Percentiles rank a stretch among this genome's conserved stretches.
These are phyloP conservation scores for Aspergillus nomiae DNA, from an alignment of 2,329 filamentous ascomycete genomes.

Conservation along the genomic window DNA sequence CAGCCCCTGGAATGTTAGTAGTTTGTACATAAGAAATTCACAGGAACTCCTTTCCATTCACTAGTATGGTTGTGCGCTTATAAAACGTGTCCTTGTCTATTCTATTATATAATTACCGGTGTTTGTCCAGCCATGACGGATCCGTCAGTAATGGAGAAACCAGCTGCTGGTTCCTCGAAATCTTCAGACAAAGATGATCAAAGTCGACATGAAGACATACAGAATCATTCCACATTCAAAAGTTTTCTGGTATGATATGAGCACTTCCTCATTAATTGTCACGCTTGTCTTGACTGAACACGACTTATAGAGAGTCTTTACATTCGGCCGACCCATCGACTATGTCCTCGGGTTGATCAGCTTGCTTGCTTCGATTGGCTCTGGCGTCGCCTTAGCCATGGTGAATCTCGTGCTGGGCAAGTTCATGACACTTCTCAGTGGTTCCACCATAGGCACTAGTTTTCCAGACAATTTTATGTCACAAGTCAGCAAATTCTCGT, in stretches of 20 bases:
- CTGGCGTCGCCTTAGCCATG: slow-evolving; percentile 33
- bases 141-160: background rate
- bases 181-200: background rate
- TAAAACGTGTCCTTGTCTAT: background rate
- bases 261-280: background rate
- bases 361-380: slow-evolving; percentile 21
- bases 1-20: background rate
- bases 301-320: slow-evolving; percentile 9
- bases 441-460: slow-evolving; percentile 17
- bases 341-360: slow-evolving; percentile 3
- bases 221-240: background rate
- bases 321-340: slow-evolving; percentile 5
- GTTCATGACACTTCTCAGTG: slow-evolving; percentile 30
- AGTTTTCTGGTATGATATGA: background rate
- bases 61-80: background rate
- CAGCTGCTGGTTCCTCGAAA: background rate
- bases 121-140: background rate
- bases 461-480: slow-evolving; percentile 14
- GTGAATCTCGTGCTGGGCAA: slow-evolving; percentile 43
- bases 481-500: slow-evolving; percentile 21
- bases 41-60: background rate
- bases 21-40: background rate
- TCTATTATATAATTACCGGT: background rate
- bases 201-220: background rate
- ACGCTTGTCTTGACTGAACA: background rate